These are phyloP conservation scores for Fusarium sp. DNA, from an alignment of 2,329 filamentous ascomycete genomes.

Conservation along the genomic window DNA sequence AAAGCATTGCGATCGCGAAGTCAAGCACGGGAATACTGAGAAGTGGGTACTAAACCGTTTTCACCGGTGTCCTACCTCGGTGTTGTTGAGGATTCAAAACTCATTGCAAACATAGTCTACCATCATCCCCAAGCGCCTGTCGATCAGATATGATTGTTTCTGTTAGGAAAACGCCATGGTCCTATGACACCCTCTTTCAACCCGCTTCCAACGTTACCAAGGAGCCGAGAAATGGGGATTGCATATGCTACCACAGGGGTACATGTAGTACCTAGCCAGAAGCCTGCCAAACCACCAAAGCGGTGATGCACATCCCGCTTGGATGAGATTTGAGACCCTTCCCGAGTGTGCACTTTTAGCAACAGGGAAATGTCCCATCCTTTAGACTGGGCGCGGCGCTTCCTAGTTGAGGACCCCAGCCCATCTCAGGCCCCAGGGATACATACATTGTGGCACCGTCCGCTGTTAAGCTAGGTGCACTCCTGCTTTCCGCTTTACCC, in stretches of 20 bases:
- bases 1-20: neutral
- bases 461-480: conserved; percentile 17
- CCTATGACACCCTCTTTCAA: conserved; percentile 1
- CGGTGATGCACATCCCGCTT: conserved; percentile 47
- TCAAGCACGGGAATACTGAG: conserved; percentile 26
- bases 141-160: conserved; percentile 46
- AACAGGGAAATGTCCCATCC: conserved; percentile 46
- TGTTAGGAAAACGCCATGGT: conserved; percentile 34
- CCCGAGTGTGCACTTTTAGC: conserved; percentile 46
- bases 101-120: conserved; percentile 40
- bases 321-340: conserved; percentile 48
- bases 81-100: conserved; percentile 28
- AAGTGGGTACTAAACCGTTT: conserved; percentile 21
- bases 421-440: conserved; percentile 30
- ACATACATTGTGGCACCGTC: conserved; percentile 31
- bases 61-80: conserved; percentile 18
- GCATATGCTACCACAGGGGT: conserved; percentile 34
- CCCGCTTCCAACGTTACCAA: neutral
- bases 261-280: conserved; percentile 12
- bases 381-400: conserved; percentile 28
- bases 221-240: conserved; percentile 33
- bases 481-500: neutral
- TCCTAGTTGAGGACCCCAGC: conserved; percentile 31
- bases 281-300: conserved; percentile 45
- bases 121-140: conserved; percentile 34